Evolutionary conservation across 1,284 basidiomycete species (phyloP).

Genomic region (Sporisorium exsertum): DNA sequence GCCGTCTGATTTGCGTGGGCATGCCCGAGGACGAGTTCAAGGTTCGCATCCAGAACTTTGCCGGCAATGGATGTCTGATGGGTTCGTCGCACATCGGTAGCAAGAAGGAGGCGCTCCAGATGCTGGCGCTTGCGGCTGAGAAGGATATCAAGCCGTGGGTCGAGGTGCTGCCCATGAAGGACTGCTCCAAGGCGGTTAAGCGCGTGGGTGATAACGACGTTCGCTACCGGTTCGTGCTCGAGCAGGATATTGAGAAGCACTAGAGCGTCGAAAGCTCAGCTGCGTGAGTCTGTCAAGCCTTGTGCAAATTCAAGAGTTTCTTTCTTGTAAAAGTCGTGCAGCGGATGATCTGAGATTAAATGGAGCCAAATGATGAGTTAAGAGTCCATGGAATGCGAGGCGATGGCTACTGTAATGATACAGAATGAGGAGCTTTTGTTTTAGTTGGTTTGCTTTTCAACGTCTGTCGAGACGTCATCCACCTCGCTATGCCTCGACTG

Average conservation of each 20-base stretch:
- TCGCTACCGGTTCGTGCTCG: slow-evolving; percentile 61
- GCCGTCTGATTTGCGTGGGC: slow-evolving; percentile 74
- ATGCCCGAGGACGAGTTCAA: slow-evolving; percentile 72
- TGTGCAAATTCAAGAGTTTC: too few relatives aligned
- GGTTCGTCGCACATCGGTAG: slow-evolving; percentile 75
- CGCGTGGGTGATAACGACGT: slow-evolving; percentile 73
- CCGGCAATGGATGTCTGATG: slow-evolving; percentile 70
- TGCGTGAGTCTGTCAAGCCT: background rate
- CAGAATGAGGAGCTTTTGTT: background rate
- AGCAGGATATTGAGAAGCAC: slow-evolving; percentile 56
- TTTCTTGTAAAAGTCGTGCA: too few relatives aligned
- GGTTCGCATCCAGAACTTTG: slow-evolving; percentile 69
- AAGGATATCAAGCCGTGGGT: slow-evolving; percentile 70
- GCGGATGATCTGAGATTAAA: background rate
- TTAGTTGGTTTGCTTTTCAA: slow-evolving; percentile 20
- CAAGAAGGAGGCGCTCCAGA: slow-evolving; percentile 75
- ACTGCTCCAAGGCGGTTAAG: slow-evolving; percentile 74
- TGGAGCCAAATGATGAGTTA: background rate
- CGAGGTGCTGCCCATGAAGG: slow-evolving; percentile 75
- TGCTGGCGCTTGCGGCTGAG: slow-evolving; percentile 63
- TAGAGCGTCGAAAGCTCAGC: background rate
- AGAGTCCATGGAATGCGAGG: background rate
- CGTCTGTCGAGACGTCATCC: slow-evolving; percentile 7
- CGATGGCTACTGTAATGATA: background rate
- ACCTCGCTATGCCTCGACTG: slow-evolving; percentile 1